These are phyloP conservation scores for Yamadazyma mexicana DNA, from an alignment of 1,139 yeast species.

Conservation along the genomic window DNA sequence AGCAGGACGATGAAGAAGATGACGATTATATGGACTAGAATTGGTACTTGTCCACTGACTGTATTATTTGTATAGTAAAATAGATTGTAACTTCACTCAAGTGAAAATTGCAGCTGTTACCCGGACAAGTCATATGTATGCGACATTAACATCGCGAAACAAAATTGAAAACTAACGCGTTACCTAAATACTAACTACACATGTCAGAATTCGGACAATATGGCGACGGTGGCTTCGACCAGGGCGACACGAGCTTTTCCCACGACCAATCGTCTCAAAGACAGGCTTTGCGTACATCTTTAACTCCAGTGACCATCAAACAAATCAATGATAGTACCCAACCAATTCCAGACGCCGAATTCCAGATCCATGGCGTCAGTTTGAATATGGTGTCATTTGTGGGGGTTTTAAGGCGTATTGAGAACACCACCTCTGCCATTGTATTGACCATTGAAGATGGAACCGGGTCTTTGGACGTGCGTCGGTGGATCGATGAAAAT, in stretches of 20 bases:
- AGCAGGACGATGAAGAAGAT: conserved; percentile 12
- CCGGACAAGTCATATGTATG: too few relatives aligned
- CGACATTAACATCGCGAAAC: too few relatives aligned
- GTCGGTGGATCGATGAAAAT: conserved; percentile 67
- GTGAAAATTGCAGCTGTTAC: too few relatives aligned
- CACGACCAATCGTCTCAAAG: conserved; percentile 25
- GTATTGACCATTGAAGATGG: conserved; percentile 77
- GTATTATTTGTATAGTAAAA: conserved; percentile 3
- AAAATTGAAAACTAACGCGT: conserved; percentile 3
- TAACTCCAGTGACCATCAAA: conserved; percentile 84
- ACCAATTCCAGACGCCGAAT: conserved; percentile 74
- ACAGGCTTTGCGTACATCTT: conserved; percentile 40
- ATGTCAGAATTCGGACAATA: conserved; percentile 25
- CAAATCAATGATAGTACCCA: conserved; percentile 71
- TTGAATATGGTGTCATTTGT: conserved; percentile 62
- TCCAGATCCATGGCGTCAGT: conserved; percentile 60
- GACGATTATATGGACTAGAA: conserved; percentile 13
- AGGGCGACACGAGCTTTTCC: conserved; percentile 20
- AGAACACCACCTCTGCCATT: conserved; percentile 49
- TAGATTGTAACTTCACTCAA: not conserved
- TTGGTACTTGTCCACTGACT: too few relatives aligned
- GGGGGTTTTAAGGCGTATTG: conserved; percentile 64
- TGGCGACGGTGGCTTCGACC: conserved; percentile 38
- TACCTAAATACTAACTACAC: not conserved
- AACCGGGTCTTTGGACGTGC: conserved; percentile 71